Evolutionary conservation across 495 filamentous ascomycete species (phyloP), one percentile per base, ranked within the genome.

Genomic region (Neurospora tetrasperma): DNA sequence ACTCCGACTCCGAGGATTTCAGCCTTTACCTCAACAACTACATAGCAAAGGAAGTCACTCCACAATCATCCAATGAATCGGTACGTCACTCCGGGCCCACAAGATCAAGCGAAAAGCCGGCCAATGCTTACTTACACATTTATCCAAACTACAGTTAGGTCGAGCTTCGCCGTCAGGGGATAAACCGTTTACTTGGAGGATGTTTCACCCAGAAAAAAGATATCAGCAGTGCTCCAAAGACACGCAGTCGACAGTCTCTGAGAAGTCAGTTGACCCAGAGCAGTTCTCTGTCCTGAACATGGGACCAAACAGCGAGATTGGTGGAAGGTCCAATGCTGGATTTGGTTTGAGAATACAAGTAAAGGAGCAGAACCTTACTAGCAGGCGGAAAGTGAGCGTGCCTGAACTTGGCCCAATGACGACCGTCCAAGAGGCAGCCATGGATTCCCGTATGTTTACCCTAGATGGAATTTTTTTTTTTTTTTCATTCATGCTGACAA

Each of bases 361-460:
- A 75, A 88, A 86, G 75, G 84, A 88, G 74, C 85, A 85, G 69
- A 85, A 83, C 70, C 75, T 87, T 72, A 83, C 79, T 62, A 83
- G 87, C 73, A 81, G 89, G 74, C 82, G 89, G 77, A 92, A 92
- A 75, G 82, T 88, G 75, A 90, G 86, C 77, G 86, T 89, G 8
- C 85, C 89, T 12, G 90, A 91, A 70, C 78, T 91, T 35, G 90
- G 88, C 5, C 86, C 87, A 48, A 90, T 91, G 88, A 88, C 89
- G 6, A 91, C 89, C 4, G 89, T 91, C 14, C 89, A 90, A 73
- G 91, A 92, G 76, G 79, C 85, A 68, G 80, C 86, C 54, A 88
- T 92, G 85, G 91, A 93, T 80, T 93, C 91, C 78, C 91, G 91
- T 93, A 87, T 84, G 91, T 86, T 41, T 10, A 35, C 10, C 59